Evolutionary conservation across 2,329 filamentous ascomycete species (phyloP).

Genomic region (Cordyceps cicadae): DNA sequence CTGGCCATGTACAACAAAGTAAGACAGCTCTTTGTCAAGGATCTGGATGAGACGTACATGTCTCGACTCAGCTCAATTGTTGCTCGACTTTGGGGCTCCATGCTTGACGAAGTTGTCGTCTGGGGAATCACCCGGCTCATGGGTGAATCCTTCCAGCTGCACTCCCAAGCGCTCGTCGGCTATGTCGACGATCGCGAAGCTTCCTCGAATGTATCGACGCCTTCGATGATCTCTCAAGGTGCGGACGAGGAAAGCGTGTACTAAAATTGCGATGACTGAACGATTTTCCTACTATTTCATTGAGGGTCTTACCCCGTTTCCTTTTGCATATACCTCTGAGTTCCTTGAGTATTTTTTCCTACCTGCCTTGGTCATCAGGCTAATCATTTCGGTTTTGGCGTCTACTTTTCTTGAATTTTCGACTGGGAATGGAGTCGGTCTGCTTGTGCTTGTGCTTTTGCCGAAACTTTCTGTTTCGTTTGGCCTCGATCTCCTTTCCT

Average conservation of each 20-base stretch:
- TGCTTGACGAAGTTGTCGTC: conserved; percentile 97
- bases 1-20: conserved; percentile 87
- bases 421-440: conserved; percentile 11
- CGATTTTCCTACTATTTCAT: conserved; percentile 36
- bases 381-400: conserved; percentile 11
- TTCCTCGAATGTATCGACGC: conserved; percentile 60
- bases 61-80: conserved; percentile 90
- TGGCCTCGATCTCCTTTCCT: neutral
- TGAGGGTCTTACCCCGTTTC: conserved; percentile 14
- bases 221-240: conserved; percentile 64
- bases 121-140: conserved; percentile 96
- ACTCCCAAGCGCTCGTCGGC: conserved; percentile 87
- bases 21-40: conserved; percentile 81
- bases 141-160: conserved; percentile 96
- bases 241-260: conserved; percentile 66
- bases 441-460: conserved; percentile 15
- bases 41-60: conserved; percentile 73
- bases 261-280: conserved; percentile 47
- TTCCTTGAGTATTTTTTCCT: conserved; percentile 22
- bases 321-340: conserved; percentile 15
- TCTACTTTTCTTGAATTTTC: conserved; percentile 12
- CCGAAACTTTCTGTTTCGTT: neutral
- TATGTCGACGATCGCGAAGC: conserved; percentile 79
- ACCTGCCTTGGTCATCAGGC: conserved; percentile 14
- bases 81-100: conserved; percentile 90